Percentiles rank a stretch among this genome's conserved stretches.
These are phyloP conservation scores for Auricularia sp. DNA, from an alignment of 768 basidiomycete species.

Conservation along the genomic window DNA sequence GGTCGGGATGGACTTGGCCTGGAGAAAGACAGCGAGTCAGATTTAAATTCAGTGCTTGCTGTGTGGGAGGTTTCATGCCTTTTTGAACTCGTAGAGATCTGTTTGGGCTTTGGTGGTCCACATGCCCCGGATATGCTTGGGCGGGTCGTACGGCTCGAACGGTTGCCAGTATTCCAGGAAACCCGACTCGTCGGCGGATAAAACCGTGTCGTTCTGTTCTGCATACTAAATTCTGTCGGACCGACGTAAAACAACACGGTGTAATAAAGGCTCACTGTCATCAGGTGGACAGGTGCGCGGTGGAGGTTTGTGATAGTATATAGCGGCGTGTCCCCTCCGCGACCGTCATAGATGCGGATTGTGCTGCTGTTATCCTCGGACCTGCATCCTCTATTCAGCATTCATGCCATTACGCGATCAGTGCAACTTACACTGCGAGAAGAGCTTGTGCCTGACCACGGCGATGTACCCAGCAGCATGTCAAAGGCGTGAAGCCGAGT, in stretches of 20 bases:
- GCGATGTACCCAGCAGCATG: constrained; percentile 92
- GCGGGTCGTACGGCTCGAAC: constrained; percentile 74
- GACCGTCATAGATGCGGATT: constrained; percentile 86
- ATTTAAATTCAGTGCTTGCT: background rate
- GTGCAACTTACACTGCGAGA: constrained; percentile 62
- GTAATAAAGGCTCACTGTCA: constrained; percentile 50
- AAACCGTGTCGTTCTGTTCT: constrained; percentile 78
- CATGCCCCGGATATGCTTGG: constrained; percentile 63
- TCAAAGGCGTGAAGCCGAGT: constrained; percentile 71
- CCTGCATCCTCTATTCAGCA: constrained; percentile 27
- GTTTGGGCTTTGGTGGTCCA: constrained; percentile 91
- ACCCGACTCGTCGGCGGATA: constrained; percentile 90
- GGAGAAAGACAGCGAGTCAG: background rate
- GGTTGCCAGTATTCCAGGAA: constrained; percentile 98
- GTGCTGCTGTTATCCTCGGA: constrained; percentile 66
- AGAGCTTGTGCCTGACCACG: constrained; percentile 80
- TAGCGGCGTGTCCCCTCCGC: constrained; percentile 72
- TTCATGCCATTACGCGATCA: constrained; percentile 1
- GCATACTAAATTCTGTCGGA: constrained; percentile 53
- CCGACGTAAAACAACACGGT: constrained; percentile 1
- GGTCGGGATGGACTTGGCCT: constrained; percentile 89
- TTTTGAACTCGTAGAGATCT: constrained; percentile 96
- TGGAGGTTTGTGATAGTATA: constrained; percentile 72
- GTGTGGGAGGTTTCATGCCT: constrained; percentile 38
- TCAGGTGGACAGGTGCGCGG: constrained; percentile 80